Evolutionary conservation across 257 asterid genomes (phyloP), one percentile per base, ranked within the genome.

Genomic region (Jacaranda copaia): DNA sequence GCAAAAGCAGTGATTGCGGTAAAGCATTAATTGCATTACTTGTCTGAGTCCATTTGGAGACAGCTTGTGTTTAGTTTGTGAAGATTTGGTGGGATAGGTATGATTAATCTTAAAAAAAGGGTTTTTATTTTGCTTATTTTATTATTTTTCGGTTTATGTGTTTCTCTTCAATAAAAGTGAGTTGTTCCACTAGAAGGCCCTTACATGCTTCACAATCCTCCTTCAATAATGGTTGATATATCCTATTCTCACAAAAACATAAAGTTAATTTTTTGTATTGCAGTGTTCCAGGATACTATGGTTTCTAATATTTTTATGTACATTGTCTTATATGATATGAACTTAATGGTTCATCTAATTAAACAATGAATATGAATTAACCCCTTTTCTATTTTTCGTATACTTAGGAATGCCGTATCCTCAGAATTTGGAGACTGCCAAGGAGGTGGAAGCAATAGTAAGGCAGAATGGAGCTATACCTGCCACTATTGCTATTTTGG

Each of bases 321-420:
- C 52, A 32, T 19, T 39, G 40, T 55, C 20, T 72, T 67, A 19
- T 16, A 60, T 78, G 36, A 32, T 40, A 53, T 76, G 15, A 76
- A 4, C 18, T 65, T 45, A 51, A 20, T 56, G 51, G 10, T 74
- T 57, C 69, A 8, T 12, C 32, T 56, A 62, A 56, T 62, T 45
- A 40, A 10, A 40, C 6, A 39, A 67, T 52, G 76, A 43, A 58
- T 66, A 51, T 11, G 16, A 60, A 61, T 79, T 68, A 13, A 48
- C 59, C 68, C 42, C 7, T 5, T 20, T 80, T 74, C 20, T 20
- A 25, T 60, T 43, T 63, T 11, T 43, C 63, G 32, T 70, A 46
- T 76, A 25, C 73, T 68, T 58, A 95, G 99, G 98, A 73, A 95
- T 95, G 98, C 99, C 99, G 16, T 93, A 93, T 90, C 98, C 99